A percentile compares a stretch with the other conserved stretches of the same genome.
Evolutionary conservation across 73 alveolate species (phyloP).

Genomic region (Tetrahymena malaccensis): DNA sequence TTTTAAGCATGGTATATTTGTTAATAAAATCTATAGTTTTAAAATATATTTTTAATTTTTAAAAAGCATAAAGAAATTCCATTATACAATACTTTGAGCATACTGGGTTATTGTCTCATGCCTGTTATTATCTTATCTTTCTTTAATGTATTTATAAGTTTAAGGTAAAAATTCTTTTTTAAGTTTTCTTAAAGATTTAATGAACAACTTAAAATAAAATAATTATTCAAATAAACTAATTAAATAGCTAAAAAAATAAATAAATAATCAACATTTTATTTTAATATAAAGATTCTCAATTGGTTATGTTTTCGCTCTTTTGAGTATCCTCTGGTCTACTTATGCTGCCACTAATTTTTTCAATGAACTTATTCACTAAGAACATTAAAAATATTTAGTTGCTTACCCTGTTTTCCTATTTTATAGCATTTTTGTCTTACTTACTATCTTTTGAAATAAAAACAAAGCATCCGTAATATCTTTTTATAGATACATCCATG

Average conservation of each 20-base stretch:
- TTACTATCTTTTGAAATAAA: neutral
- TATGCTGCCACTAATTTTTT: neutral
- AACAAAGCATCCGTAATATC: neutral
- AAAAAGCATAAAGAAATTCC: neutral
- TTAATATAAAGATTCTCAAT: neutral
- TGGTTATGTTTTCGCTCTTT: neutral
- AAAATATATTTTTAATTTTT: neutral
- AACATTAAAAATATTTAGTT: neutral
- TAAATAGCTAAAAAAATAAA: too few species aligned
- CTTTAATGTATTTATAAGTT: neutral
- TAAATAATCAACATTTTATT: neutral
- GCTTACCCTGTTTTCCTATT: neutral
- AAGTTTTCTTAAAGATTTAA: too few species aligned
- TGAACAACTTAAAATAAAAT: too few species aligned
- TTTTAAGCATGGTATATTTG: neutral
- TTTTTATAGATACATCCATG: too few species aligned
- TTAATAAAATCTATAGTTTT: too few species aligned
- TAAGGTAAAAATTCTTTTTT: neutral
- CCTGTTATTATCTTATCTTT: neutral
- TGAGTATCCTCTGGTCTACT: neutral
- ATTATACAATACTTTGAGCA: neutral
- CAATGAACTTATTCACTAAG: neutral
- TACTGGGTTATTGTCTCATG: neutral
- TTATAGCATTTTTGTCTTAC: neutral
- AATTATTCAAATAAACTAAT: too few species aligned